Base-by-base conservation (phyloP, 1,139 yeast genomes). In the Hyphopichia khmerensis region DNA sequence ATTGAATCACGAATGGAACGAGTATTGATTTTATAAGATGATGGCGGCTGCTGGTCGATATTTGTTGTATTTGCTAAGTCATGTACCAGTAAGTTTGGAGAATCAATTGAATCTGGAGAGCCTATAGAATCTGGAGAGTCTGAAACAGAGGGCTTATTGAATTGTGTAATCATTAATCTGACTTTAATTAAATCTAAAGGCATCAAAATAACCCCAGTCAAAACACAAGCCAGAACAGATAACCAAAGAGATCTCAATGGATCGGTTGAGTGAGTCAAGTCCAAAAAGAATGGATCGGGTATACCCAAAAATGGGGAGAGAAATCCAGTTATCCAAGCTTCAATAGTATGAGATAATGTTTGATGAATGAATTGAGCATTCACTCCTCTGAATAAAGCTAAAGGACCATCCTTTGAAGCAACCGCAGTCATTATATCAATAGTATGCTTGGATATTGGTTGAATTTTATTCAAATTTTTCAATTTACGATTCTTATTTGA, bases 271-370 rank as follows among this genome's bases (percentile, higher is more conserved):
- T 87, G 95, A 23, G 89, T 76, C 48, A 88, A 77, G 51, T 88
- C 96, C 49, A 89, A 82, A 60, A 88, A 86, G 50, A 84, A 82
- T 1, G 97, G 96, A 58, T 90, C 97, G 0, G 96, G 96, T n/a
- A 89, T 80, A 14, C 88, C 87, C 43, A 88, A 66, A 41, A 87
- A 71, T 3, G 96, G 93, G 6, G 96, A 83, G 14, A 89, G 62
- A 52, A 91, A 81, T 6, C 96, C 96, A 0, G 95, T 84, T 36
- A 89, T 73, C 97, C 98, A 91, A 1, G 96, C 90, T 56, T 88
- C 95, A 40, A 90, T 69, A 1, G 96, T 87, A 44, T 83, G 81
- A 1, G 86, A 79, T 35, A 90, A 69, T 0, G 96, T 86, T 45
- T 79, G 85, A 57, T 86, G 77, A 29, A 93, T 72, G 57, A 90